A percentile compares a stretch with the other conserved stretches of the same genome.
Evolutionary conservation across 2,329 filamentous ascomycete genomes (phyloP).

Genomic region (Trichoderma lentiforme): DNA sequence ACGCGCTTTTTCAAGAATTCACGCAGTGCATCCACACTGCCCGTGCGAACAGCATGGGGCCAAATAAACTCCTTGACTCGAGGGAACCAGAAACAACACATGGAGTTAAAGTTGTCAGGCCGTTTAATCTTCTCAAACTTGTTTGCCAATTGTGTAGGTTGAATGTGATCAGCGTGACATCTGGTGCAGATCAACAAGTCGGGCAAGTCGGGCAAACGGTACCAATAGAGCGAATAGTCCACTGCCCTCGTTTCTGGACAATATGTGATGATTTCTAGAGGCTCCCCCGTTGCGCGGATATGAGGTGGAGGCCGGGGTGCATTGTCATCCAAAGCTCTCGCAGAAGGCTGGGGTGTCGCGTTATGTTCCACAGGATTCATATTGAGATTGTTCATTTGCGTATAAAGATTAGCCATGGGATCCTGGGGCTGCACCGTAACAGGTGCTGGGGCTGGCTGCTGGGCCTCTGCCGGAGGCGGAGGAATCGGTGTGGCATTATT

Average conservation of each 20-base stretch:
- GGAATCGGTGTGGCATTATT: background rate
- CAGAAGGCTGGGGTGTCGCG: background rate
- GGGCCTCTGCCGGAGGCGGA: background rate
- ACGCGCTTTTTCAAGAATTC: slow-evolving; percentile 30
- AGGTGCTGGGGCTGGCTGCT: background rate
- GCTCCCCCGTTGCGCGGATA: slow-evolving; percentile 23
- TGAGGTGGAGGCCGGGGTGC: background rate
- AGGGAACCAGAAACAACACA: slow-evolving; percentile 30
- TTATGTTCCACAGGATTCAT: background rate
- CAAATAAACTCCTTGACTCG: slow-evolving; percentile 36
- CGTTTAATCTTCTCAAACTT: slow-evolving; percentile 30
- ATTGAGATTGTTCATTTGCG: slow-evolving; percentile 5
- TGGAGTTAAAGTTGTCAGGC: slow-evolving; percentile 30
- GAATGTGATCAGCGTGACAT: slow-evolving; percentile 40
- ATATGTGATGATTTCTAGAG: slow-evolving; percentile 25
- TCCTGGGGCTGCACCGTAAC: background rate
- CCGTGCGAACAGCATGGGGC: slow-evolving; percentile 29
- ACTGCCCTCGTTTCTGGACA: slow-evolving; percentile 31
- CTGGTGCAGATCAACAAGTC: slow-evolving; percentile 39
- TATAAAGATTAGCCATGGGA: background rate
- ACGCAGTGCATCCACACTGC: slow-evolving; percentile 26
- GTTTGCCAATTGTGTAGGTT: slow-evolving; percentile 27
- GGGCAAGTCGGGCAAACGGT: slow-evolving; percentile 27
- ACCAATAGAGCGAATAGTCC: slow-evolving; percentile 33
- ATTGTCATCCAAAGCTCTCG: background rate